Evolutionary conservation across 345 rosid genomes (phyloP), one percentile per base, ranked within the genome.

Genomic region (Cardiospermum halicacabum): DNA sequence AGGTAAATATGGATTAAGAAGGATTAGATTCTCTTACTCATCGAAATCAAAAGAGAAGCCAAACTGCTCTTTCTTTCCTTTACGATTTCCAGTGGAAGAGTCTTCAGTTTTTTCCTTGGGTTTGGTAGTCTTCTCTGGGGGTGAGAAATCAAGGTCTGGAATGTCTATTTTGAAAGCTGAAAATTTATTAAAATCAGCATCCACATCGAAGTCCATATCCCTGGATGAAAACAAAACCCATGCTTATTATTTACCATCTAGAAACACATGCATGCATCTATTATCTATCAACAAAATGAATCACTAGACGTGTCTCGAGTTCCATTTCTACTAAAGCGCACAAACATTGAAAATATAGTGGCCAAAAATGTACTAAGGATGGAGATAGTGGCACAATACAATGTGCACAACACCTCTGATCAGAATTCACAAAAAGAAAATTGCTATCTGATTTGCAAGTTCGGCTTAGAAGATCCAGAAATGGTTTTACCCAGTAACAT

Each of bases 201-300:
- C 93, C 48, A 91, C 70, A 81, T 82, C 79, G 62, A 94, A 94
- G 74, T 83, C 88, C 79, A 87, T 82, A 67, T 94, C 99, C 82
- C 87, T 89, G 85, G 64, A 62, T 66, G 65, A 67, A 64, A 49
- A 28, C 6, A 16, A 19, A 34, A 53, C 50, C 15, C 24, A 31
- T 48, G 12, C 32, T 56, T 37, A 34, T 49, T 21, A 53, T 2
- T 30, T 40, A 32, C 15, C 34, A 37, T 30, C 16, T n/a, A 27
- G 18, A 59, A 32, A 61, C 19, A 13, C 13, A 18, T n/a, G 16
- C 11, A 54, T 37, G 7, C 16, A 15, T 22, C 43, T 15, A 22
- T 39, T 24, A 50, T 60, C 9, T 22, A 49, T 53, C 25, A 24
- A 43, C 19, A 24, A 25, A 26, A 31, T 55, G 19, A 26, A 16